These are phyloP conservation scores for Solanum clarkiae DNA, from an alignment of 257 asterid species.

Conservation along the genomic window DNA sequence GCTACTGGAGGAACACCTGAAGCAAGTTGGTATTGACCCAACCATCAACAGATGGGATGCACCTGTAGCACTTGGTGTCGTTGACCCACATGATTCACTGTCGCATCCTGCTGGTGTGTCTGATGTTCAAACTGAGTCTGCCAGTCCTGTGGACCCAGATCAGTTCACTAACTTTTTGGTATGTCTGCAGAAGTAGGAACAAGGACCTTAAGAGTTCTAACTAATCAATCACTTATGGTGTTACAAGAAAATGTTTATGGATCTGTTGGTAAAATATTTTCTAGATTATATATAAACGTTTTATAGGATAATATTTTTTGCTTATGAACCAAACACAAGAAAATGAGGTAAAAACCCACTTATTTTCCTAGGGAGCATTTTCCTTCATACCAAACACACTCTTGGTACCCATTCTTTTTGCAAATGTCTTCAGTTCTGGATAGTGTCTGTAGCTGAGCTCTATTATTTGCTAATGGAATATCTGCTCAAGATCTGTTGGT, in stretches of 20 bases:
- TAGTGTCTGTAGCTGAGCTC: neutral
- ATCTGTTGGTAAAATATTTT: neutral
- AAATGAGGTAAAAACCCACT: neutral
- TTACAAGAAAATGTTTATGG: neutral
- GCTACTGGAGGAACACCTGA: constrained; percentile 75
- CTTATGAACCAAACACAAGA: neutral
- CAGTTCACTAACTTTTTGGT: constrained; percentile 76
- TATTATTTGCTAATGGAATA: neutral
- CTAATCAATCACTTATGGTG: neutral
- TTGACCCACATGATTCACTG: constrained; percentile 92
- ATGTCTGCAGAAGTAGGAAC: neutral
- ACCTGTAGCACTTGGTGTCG: constrained; percentile 74
- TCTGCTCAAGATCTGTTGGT: neutral
- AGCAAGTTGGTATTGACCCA: constrained; percentile 70
- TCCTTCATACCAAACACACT: neutral
- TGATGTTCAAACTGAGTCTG: constrained; percentile 89
- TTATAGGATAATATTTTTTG: neutral
- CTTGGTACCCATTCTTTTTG: neutral
- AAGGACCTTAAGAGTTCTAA: neutral
- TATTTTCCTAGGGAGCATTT: neutral
- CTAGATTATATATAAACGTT: neutral
- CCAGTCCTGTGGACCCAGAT: constrained; percentile 72
- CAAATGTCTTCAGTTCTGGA: neutral
- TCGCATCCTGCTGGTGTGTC: constrained; percentile 98
- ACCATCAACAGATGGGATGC: constrained; percentile 78